Conservation (phyloP, 2,329 filamentous ascomycete genomes). For the Acrodontium crateriforme region DNA sequence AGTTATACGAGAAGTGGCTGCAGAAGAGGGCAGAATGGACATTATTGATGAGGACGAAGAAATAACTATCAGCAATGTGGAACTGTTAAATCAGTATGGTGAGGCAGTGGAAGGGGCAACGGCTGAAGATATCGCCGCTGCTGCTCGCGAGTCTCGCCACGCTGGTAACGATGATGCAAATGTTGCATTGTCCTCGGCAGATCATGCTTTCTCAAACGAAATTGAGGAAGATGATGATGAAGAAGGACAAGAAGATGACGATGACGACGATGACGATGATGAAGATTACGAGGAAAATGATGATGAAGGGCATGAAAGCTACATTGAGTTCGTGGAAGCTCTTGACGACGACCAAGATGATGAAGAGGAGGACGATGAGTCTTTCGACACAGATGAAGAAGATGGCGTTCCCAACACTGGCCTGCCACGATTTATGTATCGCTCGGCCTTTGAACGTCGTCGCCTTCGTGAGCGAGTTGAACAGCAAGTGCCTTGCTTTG, state of each 20-base stretch:
- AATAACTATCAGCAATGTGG: constrained; percentile 8
- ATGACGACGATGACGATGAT: constrained; percentile 5
- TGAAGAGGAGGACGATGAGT: constrained; percentile 10
- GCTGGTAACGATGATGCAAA: background rate
- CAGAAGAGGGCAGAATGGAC: constrained; percentile 11
- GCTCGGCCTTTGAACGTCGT: constrained; percentile 35
- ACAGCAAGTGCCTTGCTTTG: constrained; percentile 38
- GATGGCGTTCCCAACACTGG: constrained; percentile 21
- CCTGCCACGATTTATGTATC: constrained; percentile 28
- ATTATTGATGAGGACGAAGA: constrained; percentile 6
- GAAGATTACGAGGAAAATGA: constrained; percentile 8
- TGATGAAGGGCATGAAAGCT: constrained; percentile 10
- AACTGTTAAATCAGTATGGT: constrained; percentile 8
- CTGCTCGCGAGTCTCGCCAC: constrained; percentile 3
- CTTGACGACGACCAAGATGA: constrained; percentile 16
- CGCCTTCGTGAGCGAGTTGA: constrained; percentile 39
- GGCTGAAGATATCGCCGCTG: constrained; percentile 9
- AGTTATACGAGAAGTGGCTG: constrained; percentile 11
- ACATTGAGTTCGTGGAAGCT: constrained; percentile 14
- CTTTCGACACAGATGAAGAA: constrained; percentile 23
- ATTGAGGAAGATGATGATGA: constrained; percentile 1
- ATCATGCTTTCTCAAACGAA: too few relatives aligned
- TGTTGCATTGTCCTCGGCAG: too few relatives aligned
- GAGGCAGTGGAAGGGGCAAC: constrained; percentile 6
- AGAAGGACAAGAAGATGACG: constrained; percentile 1